Conservation (phyloP, 225 moss, liverwort and hornwort species). For the Climacium dendroides region DNA sequence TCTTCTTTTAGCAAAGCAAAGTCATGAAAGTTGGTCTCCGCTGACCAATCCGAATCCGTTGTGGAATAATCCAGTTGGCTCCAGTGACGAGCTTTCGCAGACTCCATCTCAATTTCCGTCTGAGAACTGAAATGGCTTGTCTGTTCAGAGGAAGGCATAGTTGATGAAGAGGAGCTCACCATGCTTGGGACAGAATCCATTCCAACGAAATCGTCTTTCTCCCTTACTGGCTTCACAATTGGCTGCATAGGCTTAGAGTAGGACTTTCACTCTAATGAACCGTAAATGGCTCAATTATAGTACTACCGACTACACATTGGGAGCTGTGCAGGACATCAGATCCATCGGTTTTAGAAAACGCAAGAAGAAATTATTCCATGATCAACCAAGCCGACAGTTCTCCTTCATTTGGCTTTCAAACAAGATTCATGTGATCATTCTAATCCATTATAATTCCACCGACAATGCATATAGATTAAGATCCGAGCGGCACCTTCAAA, state of each 20-base stretch:
- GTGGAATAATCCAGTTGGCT: background rate
- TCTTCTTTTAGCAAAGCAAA: background rate
- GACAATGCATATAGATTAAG: background rate
- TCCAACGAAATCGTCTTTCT: background rate
- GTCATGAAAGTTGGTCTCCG: background rate
- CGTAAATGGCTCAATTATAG: too few species aligned
- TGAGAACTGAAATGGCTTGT: background rate
- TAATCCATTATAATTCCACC: background rate
- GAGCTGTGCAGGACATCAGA: too few species aligned
- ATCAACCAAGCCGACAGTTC: background rate
- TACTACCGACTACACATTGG: too few species aligned
- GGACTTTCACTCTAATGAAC: background rate
- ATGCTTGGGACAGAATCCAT: background rate
- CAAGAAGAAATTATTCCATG: background rate
- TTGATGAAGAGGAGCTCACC: background rate
- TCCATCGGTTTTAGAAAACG: background rate
- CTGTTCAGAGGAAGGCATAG: background rate
- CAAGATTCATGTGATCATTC: background rate
- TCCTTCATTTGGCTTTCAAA: background rate
- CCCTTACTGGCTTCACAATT: background rate
- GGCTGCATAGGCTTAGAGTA: too few species aligned
- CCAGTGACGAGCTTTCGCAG: background rate
- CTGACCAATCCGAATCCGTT: background rate
- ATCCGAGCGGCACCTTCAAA: background rate
- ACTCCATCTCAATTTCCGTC: background rate